These are phyloP conservation scores for Cutaneotrichosporon sp. DNA, from an alignment of 1,284 basidiomycete genomes.

Conservation along the genomic window DNA sequence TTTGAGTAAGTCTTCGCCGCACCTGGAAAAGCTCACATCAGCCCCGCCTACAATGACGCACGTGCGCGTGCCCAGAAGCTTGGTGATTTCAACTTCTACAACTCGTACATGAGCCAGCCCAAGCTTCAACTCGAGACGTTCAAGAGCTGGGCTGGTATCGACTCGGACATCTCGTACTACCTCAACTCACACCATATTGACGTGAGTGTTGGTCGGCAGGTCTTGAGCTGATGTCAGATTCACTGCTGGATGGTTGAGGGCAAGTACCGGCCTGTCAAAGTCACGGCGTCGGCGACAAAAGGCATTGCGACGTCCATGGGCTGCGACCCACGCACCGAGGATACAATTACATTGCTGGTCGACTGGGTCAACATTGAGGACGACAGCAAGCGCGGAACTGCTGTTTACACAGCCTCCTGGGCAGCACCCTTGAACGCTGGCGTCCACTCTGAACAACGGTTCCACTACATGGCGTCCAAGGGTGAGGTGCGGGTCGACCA, in stretches of 20 bases:
- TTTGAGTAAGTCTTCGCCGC: constrained; percentile 56
- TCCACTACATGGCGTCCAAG: constrained; percentile 92
- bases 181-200: constrained; percentile 85
- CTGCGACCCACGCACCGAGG: constrained; percentile 63
- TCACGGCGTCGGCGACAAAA: constrained; percentile 78
- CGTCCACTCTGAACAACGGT: constrained; percentile 78
- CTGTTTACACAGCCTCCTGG: constrained; percentile 82
- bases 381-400: constrained; percentile 55
- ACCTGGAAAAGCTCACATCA: constrained; percentile 8
- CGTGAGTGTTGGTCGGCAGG: constrained; percentile 56
- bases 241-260: constrained; percentile 88
- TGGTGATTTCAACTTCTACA: constrained; percentile 82
- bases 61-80: constrained; percentile 64
- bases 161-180: constrained; percentile 84
- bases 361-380: constrained; percentile 80
- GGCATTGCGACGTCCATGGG: constrained; percentile 83
- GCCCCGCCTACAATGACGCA: constrained; percentile 85
- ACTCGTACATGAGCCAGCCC: constrained; percentile 77
- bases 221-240: constrained; percentile 55
- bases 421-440: constrained; percentile 52
- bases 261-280: constrained; percentile 63
- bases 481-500: constrained; percentile 89
- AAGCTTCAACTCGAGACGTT: constrained; percentile 91
- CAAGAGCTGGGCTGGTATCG: constrained; percentile 88
- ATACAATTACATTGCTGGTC: constrained; percentile 88